Evolutionary conservation across 495 filamentous ascomycete species (phyloP).

Genomic region (Penicillium goetzii): DNA sequence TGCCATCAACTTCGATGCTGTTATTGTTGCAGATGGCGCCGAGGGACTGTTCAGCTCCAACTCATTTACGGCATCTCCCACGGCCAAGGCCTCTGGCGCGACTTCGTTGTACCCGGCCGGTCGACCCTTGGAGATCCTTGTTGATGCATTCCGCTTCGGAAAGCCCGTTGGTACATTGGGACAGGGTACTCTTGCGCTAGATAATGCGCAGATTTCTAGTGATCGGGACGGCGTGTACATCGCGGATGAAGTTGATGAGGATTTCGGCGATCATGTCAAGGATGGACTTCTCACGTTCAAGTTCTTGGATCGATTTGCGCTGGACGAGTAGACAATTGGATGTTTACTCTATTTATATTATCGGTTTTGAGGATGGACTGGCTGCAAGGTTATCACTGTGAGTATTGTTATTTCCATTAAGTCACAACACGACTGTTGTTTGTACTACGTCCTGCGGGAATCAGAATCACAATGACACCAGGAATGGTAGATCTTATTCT

Average conservation of each 20-base stretch:
- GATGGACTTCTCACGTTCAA: conserved; percentile 68
- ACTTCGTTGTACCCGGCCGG: conserved; percentile 65
- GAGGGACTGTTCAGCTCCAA: conserved; percentile 53
- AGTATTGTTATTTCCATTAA: background rate
- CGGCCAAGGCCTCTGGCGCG: conserved; percentile 32
- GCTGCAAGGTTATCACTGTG: background rate
- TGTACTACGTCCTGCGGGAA: conserved; percentile 1
- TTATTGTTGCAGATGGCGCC: conserved; percentile 64
- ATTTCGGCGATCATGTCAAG: conserved; percentile 54
- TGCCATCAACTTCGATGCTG: conserved; percentile 71
- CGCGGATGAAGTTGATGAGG: conserved; percentile 30
- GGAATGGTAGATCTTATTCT: background rate
- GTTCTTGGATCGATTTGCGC: conserved; percentile 54
- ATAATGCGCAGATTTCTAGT: conserved; percentile 41
- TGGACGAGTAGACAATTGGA: conserved; percentile 29
- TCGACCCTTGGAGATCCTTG: conserved; percentile 65
- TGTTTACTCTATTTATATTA: background rate
- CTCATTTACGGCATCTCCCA: conserved; percentile 34
- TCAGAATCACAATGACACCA: background rate
- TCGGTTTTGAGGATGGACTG: background rate
- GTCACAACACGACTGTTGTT: background rate
- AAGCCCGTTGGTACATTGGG: conserved; percentile 73
- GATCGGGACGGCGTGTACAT: conserved; percentile 57
- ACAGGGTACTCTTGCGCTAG: conserved; percentile 44
- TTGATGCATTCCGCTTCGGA: conserved; percentile 69